Evolutionary conservation across 768 basidiomycete genomes (phyloP), one percentile per base, ranked within the genome.

Genomic region (Tylopilus vinaceipallidus): DNA sequence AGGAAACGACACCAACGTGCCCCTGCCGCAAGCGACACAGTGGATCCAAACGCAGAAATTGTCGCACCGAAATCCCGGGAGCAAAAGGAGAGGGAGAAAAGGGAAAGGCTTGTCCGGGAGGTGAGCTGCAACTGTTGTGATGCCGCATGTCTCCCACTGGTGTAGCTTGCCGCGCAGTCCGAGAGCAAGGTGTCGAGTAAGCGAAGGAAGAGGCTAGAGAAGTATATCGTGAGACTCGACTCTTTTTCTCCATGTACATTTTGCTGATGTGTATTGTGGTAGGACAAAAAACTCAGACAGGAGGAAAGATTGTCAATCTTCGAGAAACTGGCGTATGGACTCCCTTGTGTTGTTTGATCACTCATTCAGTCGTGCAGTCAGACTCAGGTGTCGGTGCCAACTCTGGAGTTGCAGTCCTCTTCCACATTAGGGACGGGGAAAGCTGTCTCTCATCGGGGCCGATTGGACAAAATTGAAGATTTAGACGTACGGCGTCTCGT

Each of bases 251-350:
- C 14, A 27, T 26, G 13, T n/a, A n/a, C 6, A 22, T 22, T 40
- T 41, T 22, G 4, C 40, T 52, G 36, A 60, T 24, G 3, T 33
- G 14, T 36, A 12, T 36, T 32, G 40, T 9, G 49, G 41, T 54
- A 94, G 91, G 88, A 91, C 42, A 94, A 94, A 72, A 95, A 95
- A 69, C 72, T 95, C 41, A 91, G 88, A 70, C 91, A 93, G 65
- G 94, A 97, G 62, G 91, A 91, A 53, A 81, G 93, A 38, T 61
- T 81, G 4, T 66, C 76, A 17, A 75, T 97, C 13, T 83, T 95
- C 47, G 81, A 90, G 56, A 92, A 89, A 65, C 74, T 97, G 53
- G 79, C 83, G 93, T 93, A 71, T 54, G 62, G 83, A 23, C 24
- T 27, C 22, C 22, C 48, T 43, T 22, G 12, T 34, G 41, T 32